Evolutionary conservation across 2,329 filamentous ascomycete genomes (phyloP), one percentile per base, ranked within the genome.

Genomic region (Hypocreales sp.): DNA sequence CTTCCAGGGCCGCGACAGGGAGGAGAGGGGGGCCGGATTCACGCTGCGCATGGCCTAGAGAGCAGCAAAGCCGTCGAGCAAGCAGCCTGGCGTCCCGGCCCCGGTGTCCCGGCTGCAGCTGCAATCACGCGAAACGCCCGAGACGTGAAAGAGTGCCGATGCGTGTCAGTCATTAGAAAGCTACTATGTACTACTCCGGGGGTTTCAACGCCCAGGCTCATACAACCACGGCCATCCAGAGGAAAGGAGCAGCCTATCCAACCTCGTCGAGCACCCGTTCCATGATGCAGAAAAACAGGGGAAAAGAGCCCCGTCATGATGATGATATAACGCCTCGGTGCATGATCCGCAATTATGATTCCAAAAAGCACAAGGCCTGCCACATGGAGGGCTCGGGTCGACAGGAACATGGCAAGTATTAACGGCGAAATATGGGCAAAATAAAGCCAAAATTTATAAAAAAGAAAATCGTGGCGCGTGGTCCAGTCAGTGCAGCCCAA

Each of bases 21-120:
- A 77, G 44, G 72, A 75, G 45, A 60, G 59, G 27, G 74, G 75
- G 4, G 76, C 69, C 19, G 71, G 74, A 7, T 79, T 72, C 52
- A 66, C 61, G 9, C 50, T 84, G 35, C 67, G 77, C 22, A 67
- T 84, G 56, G 61, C 54, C 8, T 59, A 37, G 31, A 18, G n/a
- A n/a, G n/a, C n/a, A n/a, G n/a, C n/a, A n/a, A n/a, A n/a, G n/a
- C n/a, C n/a, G n/a, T n/a, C n/a, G n/a, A n/a, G n/a, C n/a, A n/a
- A n/a, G n/a, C n/a, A n/a, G n/a, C n/a, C n/a, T n/a, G n/a, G n/a
- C n/a, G n/a, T n/a, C n/a, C n/a, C n/a, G n/a, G n/a, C n/a, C n/a
- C n/a, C n/a, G n/a, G n/a, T n/a, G n/a, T n/a, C n/a, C n/a, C 20
- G 20, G 20, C 20, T 21, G 20, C 12, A 6, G 20, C 11, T 21